Evolutionary conservation across 805 yeast species (phyloP).

Genomic region (Lachancea cidri): DNA sequence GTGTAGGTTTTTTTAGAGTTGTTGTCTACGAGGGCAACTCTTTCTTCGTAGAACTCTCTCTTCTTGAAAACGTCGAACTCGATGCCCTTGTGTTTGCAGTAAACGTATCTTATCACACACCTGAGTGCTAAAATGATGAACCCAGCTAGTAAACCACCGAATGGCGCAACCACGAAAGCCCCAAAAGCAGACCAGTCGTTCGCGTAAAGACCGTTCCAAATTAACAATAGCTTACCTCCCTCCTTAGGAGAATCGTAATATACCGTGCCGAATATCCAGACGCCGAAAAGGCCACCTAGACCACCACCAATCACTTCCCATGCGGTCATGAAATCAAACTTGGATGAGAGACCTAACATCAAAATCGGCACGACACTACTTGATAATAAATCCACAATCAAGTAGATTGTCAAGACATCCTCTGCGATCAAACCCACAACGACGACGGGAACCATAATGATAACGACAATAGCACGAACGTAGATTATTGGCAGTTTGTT

Average conservation of each 20-base stretch:
- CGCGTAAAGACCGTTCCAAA: constrained; percentile 75
- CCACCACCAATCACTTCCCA: constrained; percentile 82
- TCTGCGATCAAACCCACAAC: constrained; percentile 83
- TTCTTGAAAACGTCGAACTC: constrained; percentile 5
- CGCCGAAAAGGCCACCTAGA: constrained; percentile 72
- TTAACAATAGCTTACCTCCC: constrained; percentile 70
- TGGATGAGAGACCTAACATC: constrained; percentile 68
- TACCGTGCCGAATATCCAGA: constrained; percentile 77
- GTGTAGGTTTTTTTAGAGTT: not conserved
- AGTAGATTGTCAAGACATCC: constrained; percentile 76
- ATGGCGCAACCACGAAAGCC: constrained; percentile 87
- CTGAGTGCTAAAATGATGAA: constrained; percentile 47
- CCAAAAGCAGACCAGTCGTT: constrained; percentile 94
- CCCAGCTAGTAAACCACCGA: constrained; percentile 65
- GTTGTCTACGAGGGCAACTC: not conserved
- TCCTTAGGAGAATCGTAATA: constrained; percentile 67
- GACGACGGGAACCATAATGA: constrained; percentile 81
- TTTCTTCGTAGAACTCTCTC: not conserved
- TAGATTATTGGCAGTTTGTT: constrained; percentile 65
- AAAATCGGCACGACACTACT: constrained; percentile 81
- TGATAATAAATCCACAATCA: constrained; percentile 87
- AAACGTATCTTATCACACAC: constrained; percentile 11
- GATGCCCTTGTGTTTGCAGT: constrained; percentile 2
- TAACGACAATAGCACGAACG: constrained; percentile 63
- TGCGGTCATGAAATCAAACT: constrained; percentile 66